Base-by-base conservation (phyloP, 2,329 filamentous ascomycete genomes). In the Magnaporthiopsis rhizophila region DNA sequence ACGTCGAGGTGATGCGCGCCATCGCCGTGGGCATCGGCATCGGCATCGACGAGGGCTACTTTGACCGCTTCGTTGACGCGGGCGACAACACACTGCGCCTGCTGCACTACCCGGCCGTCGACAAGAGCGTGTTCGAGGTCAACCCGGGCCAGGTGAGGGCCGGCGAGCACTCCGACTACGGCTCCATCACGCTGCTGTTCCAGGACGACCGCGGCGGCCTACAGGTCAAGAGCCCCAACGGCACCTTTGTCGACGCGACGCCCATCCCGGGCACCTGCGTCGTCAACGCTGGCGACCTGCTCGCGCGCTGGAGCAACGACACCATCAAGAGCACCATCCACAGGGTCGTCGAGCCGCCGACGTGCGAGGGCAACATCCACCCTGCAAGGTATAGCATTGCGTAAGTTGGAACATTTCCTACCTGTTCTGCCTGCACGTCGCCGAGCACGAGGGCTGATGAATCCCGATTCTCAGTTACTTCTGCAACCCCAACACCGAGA, bases 311-410 rank as follows among this genome's bases (percentile, higher is more conserved):
- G 93, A 91, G 89, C 68, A 97, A 97, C 72, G 91, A 96, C 71
- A 89, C 85, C 5, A 96, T 97, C 77, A 92, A 90, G 78, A 94
- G 90, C 72, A 97, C 93, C 4, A 86, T 92, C 66, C 93, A 97
- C 75, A 86, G 92, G 13, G 93, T 97, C 0, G 90, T 97, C 6
- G 90, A 97, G 77, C 93, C 93, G 2, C 90, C 91, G 0, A 78
- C 80, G 9, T 65, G 26, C 21, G 79, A 78, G 3, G 78, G 77
- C 9, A 82, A 81, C 21, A 77, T 80, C 56, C 89, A 96, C 74
- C 91, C 92, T 1, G 81, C 91, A 0, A 81, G 90, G 56, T 97
- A 97, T 72, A 94, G 89, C 70, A 89, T 97, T 72, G 93, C 92
- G 70, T 97, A 69, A 72, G 83, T 80, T 26, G 61, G 28, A 57